These are phyloP conservation scores for Lentinula sp. DNA, from an alignment of 768 basidiomycete genomes.

Conservation along the genomic window DNA sequence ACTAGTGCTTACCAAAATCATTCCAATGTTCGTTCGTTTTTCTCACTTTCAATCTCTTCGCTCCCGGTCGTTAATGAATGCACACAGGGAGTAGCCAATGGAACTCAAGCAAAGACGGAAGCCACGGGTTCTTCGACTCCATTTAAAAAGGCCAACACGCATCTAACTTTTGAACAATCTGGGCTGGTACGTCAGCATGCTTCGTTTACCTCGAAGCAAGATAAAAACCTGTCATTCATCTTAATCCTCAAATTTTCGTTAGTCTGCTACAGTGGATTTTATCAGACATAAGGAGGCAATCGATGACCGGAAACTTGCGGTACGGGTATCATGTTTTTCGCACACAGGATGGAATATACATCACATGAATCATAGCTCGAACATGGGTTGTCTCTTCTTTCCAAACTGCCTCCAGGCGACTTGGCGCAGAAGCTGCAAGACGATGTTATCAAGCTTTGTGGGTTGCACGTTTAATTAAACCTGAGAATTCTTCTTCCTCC, in stretches of 20 bases:
- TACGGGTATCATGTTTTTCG: conserved; percentile 27
- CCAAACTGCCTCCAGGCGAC: conserved; percentile 46
- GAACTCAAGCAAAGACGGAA: conserved; percentile 1
- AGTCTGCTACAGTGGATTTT: conserved; percentile 60
- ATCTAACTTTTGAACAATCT: conserved; percentile 28
- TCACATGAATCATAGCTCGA: conserved; percentile 47
- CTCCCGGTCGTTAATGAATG: background rate
- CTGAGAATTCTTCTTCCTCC: background rate
- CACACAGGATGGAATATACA: background rate
- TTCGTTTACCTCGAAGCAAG: background rate
- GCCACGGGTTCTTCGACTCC: conserved; percentile 11
- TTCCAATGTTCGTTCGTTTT: conserved; percentile 5
- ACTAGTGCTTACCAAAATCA: background rate
- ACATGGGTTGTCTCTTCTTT: conserved; percentile 57
- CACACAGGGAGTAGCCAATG: conserved; percentile 10
- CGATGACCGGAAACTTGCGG: conserved; percentile 75
- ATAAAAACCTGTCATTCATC: background rate
- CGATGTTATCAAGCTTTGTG: conserved; percentile 51
- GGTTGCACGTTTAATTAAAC: conserved; percentile 14
- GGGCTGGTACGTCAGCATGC: conserved; percentile 30
- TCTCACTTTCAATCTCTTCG: background rate
- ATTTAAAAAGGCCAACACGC: conserved; percentile 36
- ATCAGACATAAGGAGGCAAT: conserved; percentile 54
- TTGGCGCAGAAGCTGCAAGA: conserved; percentile 31
- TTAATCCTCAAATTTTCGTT: background rate